Conservation (phyloP, 306 rosid species). For the Vigna angularis region DNA sequence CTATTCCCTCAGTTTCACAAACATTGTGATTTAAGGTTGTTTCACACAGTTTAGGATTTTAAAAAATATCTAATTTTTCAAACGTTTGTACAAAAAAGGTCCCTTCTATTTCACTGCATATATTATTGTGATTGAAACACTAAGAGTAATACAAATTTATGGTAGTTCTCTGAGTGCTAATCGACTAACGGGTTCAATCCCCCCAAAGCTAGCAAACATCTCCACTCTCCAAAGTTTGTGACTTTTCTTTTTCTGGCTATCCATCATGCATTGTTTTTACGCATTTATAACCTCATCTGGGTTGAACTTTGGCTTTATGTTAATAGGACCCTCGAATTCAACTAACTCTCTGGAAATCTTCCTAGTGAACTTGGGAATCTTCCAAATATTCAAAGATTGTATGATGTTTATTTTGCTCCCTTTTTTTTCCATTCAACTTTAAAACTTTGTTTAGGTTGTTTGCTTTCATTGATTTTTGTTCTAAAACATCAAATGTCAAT, state of each 20-base stretch:
- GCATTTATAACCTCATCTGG: conserved; percentile 35
- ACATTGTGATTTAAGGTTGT: no score
- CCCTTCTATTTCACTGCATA: no score
- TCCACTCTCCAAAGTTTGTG: conserved; percentile 70
- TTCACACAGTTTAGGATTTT: no score
- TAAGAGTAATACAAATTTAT: no score
- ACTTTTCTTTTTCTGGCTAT: conserved; percentile 42
- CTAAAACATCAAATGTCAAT: background rate
- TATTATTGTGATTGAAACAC: no score
- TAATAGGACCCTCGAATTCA: conserved; percentile 11
- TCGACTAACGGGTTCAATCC: conserved; percentile 69
- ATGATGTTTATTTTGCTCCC: background rate
- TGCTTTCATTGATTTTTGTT: background rate
- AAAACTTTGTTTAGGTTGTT: conserved; percentile 26
- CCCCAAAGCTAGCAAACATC: conserved; percentile 69
- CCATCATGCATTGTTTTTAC: background rate
- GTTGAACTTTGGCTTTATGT: background rate
- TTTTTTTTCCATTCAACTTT: no score
- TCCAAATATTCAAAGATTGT: conserved; percentile 59
- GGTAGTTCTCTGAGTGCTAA: conserved; percentile 35
- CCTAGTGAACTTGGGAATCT: conserved; percentile 73
- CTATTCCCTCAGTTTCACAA: no score
- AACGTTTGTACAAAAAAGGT: no score
- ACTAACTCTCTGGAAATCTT: conserved; percentile 65
- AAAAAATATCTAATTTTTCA: no score